Evolutionary conservation across 2,329 filamentous ascomycete genomes (phyloP), one percentile per base, ranked within the genome.

Genomic region (Aphanocladium album): DNA sequence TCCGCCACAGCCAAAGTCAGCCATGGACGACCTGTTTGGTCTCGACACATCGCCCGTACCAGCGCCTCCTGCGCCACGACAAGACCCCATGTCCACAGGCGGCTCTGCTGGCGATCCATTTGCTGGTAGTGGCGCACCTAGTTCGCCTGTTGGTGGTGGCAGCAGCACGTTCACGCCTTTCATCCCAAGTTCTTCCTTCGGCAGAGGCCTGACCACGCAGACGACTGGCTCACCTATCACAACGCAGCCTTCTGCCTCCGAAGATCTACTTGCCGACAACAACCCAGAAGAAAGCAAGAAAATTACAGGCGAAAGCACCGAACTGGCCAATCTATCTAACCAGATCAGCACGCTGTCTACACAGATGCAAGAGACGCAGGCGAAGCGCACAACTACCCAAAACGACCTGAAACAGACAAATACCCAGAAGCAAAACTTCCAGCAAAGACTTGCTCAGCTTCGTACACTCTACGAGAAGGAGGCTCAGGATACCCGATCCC

Each of bases 311-410:
- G 95, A 99, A 71, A 95, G 93, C 2, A 89, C 90, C 0, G 95
- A 99, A 73, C 82, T 99, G 61, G 95, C 93, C 56, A 98, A 99
- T 71, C 81, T 99, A 67, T 97, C 93, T 1, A 98, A 96, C 72
- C 95, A 98, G 73, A 91, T 99, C 65, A 88, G 91, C 35, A 93
- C 90, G 2, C 77, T 99, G 60, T 89, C 93, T 0, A 96, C 89
- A 70, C 92, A 99, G 76, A 96, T 96, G 86, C 91, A 96, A 71
- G 91, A 93, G 67, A 89, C 96, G 1, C 91, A 96, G 72, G 85
- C 82, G 37, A 93, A 96, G 75, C 89, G 92, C 64, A 83, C 80
- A 5, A 84, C 85, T 2, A 89, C 89, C 0, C 92, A 97, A 73
- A 88, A 89, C 65, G 91, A 96, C 62, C 77, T 98, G 56, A 89